Conservation (phyloP, 805 yeast species). For the Candida dendrica region DNA sequence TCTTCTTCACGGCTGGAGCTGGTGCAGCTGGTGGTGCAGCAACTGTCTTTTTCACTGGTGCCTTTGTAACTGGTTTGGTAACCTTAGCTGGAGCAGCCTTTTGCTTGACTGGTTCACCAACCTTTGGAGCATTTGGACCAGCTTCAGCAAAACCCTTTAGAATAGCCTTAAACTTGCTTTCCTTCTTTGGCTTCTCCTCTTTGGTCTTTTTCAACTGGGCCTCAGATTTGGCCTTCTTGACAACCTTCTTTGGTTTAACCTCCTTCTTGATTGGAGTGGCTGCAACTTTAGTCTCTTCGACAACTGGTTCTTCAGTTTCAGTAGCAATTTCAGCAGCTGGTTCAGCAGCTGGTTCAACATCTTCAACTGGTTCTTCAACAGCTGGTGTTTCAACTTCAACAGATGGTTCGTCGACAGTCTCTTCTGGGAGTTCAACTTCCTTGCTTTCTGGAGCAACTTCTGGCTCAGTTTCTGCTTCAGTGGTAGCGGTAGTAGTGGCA, state of each 20-base stretch:
- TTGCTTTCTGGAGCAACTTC: not conserved
- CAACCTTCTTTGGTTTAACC: not conserved
- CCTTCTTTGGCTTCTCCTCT: not conserved
- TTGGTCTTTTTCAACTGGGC: no score
- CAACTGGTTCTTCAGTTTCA: slow-evolving; percentile 1
- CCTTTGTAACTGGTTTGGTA: not conserved
- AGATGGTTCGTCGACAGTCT: not conserved
- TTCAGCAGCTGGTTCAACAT: not conserved
- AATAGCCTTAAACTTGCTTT: not conserved
- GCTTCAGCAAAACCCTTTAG: not conserved
- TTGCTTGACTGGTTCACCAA: not conserved
- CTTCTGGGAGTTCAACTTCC: not conserved
- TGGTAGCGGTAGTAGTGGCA: not conserved
- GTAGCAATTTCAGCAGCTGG: not conserved
- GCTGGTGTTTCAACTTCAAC: not conserved
- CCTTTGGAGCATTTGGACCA: slow-evolving; percentile 1
- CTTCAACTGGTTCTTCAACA: not conserved
- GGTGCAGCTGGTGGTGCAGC: not conserved
- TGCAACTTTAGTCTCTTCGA: slow-evolving; percentile 1
- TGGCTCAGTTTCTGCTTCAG: not conserved
- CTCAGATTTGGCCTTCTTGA: not conserved
- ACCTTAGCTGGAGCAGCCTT: not conserved
- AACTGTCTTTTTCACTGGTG: not conserved
- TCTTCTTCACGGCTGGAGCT: not conserved
- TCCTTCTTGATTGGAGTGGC: slow-evolving; percentile 2